Base-by-base conservation (phyloP, 805 yeast genomes). In the Maudiozyma bulderi region DNA sequence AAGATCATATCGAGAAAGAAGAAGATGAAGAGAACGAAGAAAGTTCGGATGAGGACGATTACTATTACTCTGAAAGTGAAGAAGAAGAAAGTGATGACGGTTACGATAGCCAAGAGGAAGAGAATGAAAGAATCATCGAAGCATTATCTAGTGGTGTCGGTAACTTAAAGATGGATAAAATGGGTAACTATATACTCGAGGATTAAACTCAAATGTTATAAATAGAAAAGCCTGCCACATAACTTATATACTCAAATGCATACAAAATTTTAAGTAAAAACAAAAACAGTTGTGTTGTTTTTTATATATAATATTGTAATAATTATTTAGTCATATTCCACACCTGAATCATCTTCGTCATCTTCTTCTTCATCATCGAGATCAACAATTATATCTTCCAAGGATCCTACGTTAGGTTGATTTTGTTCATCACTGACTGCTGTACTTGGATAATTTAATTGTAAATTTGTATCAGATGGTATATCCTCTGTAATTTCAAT, bases 121-220 rank as follows among this genome's bases (percentile, higher is more conserved):
- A 74, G 43, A 81, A 77, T 38, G 82, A 76, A 42, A 76, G 77
- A 59, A 86, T 86, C 59, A 78, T 86, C 29, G 80, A 80, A 53
- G 93, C 91, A 2, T 66, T 86, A 45, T 78, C 81, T 10, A 62
- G 67, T 6, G 93, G 91, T 20, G 77, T 75, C 2, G 72, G 75
- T 44, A 74, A 79, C n/a, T 66, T 86, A 54, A 84, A 84, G 62
- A 81, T 84, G 83, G 95, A 86, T 62, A 84, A 81, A 57, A 63
- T 86, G 43, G 95, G 95, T 40, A 86, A 86, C 65, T 86, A 86
- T 62, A 81, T 85, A 34, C 62, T 86, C 38, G 86, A 84, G 38
- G 69, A 66, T 8, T 57, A 49, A 51, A 41, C 9, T 29, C 3
- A 41, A 7, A 26, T 20, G 8, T 38, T n/a, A 38, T 38, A 10